Evolutionary conservation across 129 eudicot genomes (phyloP).

Genomic region (Deinandra increscens): DNA sequence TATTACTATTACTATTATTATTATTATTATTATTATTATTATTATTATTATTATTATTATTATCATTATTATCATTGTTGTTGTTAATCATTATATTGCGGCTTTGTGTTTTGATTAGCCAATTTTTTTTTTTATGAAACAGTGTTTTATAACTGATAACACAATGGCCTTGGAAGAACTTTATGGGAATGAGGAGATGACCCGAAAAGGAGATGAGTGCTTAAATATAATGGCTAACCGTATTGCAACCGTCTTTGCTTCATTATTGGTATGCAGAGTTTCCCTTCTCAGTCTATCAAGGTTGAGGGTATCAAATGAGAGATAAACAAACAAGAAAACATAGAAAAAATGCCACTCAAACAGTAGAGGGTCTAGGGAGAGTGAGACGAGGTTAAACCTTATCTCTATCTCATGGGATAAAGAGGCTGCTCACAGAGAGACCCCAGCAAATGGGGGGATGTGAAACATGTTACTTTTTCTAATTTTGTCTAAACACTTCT

Average conservation of each 20-base stretch:
- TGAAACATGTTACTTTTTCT: not conserved
- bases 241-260: constrained; percentile 89
- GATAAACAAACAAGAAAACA: no score
- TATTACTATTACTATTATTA: not conserved
- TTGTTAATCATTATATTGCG: not conserved
- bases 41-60: no score
- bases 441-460: no score
- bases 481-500: constrained; percentile 18
- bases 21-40: not conserved
- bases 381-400: no score
- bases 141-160: constrained; percentile 86
- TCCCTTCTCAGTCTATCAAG: constrained; percentile 12
- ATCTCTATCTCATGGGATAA: no score
- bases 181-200: constrained; percentile 69
- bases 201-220: constrained; percentile 63
- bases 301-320: constrained; percentile 7
- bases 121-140: constrained; percentile 3
- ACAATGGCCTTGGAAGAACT: constrained; percentile 81
- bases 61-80: no score
- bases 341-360: no score
- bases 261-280: constrained; percentile 59
- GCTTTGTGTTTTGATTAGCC: constrained; percentile 22
- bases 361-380: no score
- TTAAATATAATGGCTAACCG: constrained; percentile 78
- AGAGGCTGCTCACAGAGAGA: no score